Conservation (phyloP, 1,284 basidiomycete species). For the Flammula alnicola region DNA sequence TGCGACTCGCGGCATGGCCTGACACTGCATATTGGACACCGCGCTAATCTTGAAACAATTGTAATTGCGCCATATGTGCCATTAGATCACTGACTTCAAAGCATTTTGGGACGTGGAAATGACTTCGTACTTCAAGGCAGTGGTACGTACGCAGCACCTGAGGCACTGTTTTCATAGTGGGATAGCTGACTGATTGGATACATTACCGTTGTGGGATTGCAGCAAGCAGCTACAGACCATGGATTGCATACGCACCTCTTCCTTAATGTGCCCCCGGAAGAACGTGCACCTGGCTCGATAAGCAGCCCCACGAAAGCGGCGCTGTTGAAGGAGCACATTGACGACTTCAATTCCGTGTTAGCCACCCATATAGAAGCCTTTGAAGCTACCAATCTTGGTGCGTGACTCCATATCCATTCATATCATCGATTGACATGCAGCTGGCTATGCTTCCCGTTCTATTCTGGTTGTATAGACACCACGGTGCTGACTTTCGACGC, state of each 20-base stretch:
- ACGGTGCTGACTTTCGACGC: slow-evolving; percentile 54
- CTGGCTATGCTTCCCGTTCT: not conserved
- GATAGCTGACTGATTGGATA: too few relatives aligned
- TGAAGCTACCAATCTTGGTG: slow-evolving; percentile 39
- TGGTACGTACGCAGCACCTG: slow-evolving; percentile 38
- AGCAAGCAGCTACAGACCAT: slow-evolving; percentile 40
- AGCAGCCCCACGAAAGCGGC: slow-evolving; percentile 37
- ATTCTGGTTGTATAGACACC: slow-evolving; percentile 30
- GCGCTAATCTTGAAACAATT: not conserved
- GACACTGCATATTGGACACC: too few relatives aligned
- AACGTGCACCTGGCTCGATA: slow-evolving; percentile 46
- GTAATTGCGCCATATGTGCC: not conserved
- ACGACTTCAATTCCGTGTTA: slow-evolving; percentile 47
- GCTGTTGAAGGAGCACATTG: slow-evolving; percentile 43
- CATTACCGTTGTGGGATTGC: too few relatives aligned
- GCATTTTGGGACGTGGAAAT: slow-evolving; percentile 58
- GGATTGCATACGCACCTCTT: slow-evolving; percentile 55
- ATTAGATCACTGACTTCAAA: slow-evolving; percentile 50
- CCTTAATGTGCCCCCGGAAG: slow-evolving; percentile 58
- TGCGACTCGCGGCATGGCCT: not conserved
- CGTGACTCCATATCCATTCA: slow-evolving; percentile 2
- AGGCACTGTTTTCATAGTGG: too few relatives aligned
- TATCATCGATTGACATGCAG: not conserved
- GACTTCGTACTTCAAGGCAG: slow-evolving; percentile 54
- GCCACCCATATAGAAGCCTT: slow-evolving; percentile 40